These are phyloP conservation scores for Cyclotella baltica DNA, from an alignment of 108 stramenopile genomes.

Conservation along the genomic window DNA sequence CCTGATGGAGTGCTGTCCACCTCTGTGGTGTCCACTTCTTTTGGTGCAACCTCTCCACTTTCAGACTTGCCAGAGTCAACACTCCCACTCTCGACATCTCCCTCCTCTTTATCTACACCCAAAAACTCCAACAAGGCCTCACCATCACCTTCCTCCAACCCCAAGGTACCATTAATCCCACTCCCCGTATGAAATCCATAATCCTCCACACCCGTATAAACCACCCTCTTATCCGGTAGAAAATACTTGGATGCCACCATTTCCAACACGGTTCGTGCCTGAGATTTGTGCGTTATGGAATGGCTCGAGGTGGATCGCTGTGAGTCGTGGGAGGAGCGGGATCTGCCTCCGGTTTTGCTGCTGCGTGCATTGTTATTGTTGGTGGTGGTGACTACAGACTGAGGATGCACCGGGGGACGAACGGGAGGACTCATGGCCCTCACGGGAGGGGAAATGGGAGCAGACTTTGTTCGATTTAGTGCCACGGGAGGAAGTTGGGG, in stretches of 20 bases:
- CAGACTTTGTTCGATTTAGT: slow-evolving; percentile 3
- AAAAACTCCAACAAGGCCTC: slow-evolving; percentile 4
- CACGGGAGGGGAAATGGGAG: neutral
- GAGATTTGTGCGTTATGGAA: slow-evolving; percentile 28
- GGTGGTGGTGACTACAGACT: neutral
- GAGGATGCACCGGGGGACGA: slow-evolving; percentile 7
- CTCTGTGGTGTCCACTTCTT: neutral
- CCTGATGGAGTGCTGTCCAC: neutral
- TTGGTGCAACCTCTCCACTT: neutral
- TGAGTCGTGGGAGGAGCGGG: neutral
- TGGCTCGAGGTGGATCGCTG: neutral
- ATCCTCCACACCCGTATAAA: neutral
- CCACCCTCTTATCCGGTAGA: neutral
- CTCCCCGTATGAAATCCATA: neutral
- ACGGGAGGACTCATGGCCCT: slow-evolving; percentile 7
- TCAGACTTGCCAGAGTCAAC: neutral
- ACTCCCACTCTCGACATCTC: neutral
- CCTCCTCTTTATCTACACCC: neutral
- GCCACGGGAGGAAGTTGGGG: neutral
- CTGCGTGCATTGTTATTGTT: neutral
- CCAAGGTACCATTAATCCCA: slow-evolving; percentile 1
- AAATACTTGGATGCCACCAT: slow-evolving; percentile 41
- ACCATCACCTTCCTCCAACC: neutral
- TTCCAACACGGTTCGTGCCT: slow-evolving; percentile 36
- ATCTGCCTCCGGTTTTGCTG: neutral